phyloP scores from a whole-genome alignment of 1,139 yeast genomes.

The Arxiozyma telluris region DNA sequence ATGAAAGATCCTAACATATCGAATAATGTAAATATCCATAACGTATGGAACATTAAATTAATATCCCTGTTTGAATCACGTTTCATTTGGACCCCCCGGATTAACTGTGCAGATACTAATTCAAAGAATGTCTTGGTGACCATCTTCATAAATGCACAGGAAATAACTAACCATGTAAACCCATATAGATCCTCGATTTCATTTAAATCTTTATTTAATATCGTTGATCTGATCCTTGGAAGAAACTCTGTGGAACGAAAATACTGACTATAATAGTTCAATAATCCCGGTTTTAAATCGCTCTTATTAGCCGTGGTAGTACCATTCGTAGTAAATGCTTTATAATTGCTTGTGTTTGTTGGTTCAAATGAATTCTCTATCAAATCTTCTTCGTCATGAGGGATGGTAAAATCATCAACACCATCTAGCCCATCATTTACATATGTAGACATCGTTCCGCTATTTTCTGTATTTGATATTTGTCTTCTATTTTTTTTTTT shows the following conservation, averaged over 20 bases:
- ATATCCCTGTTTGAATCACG: slow-evolving; percentile 3
- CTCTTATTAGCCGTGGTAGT: neutral
- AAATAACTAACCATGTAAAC: slow-evolving; percentile 26
- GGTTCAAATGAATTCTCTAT: slow-evolving; percentile 10
- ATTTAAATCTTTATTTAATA: slow-evolving; percentile 1
- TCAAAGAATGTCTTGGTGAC: slow-evolving; percentile 16
- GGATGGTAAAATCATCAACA: slow-evolving; percentile 13
- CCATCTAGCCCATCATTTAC: slow-evolving; percentile 16
- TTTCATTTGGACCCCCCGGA: slow-evolving; percentile 11
- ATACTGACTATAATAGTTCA: slow-evolving; percentile 24
- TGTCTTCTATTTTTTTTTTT: neutral
- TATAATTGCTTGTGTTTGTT: neutral
- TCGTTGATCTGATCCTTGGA: neutral
- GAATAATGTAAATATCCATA: slow-evolving; percentile 24
- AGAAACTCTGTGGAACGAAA: slow-evolving; percentile 8
- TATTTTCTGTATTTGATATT: neutral
- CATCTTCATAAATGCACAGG: slow-evolving; percentile 20
- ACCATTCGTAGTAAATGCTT: neutral
- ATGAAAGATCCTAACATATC: slow-evolving; percentile 7
- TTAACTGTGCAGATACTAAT: slow-evolving; percentile 14
- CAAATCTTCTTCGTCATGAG: slow-evolving; percentile 13
- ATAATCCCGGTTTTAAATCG: slow-evolving; percentile 11
- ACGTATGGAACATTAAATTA: slow-evolving; percentile 10
- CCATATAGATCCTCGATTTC: slow-evolving; percentile 23
- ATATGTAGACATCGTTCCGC: neutral